Evolutionary conservation across 768 basidiomycete genomes (phyloP), one percentile per base, ranked within the genome.

Genomic region (Trametes coccinea): DNA sequence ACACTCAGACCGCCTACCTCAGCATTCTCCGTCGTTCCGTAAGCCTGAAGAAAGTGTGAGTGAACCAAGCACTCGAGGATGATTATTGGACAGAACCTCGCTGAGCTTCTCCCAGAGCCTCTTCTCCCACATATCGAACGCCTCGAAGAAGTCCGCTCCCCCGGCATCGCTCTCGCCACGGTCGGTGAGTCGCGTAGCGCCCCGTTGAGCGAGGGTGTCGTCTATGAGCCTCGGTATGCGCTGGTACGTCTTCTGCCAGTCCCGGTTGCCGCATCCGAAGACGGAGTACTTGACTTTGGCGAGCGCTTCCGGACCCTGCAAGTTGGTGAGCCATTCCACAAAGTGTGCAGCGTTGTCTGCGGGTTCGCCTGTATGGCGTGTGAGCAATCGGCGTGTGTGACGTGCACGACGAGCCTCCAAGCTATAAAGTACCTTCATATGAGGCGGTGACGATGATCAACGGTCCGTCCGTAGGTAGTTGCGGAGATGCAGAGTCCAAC

Each of bases 241-340:
- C 64, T 81, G 80, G 69, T 75, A 82, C 9, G 80, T 81, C 47
- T 72, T 66, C 11, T 71, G 71, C 81, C 81, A 82, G 61, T 82
- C 81, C 40, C 71, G 73, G 68, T 82, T 79, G 2, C 81, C 81
- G 61, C 79, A 80, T 1, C 80, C 81, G 59, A 82, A 82, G n/a
- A 82, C 78, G 1, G 76, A 78, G 56, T 74, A 82, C 31, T 68
- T 67, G 30, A 79, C 70, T 31, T 71, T 71, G 0, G 61, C 56
- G 56, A 79, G 64, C 17, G 48, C 52, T 49, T 68, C 65, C 22
- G 57, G 40, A 31, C 60, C 69, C 5, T 72, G 58, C 11, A 76
- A 60, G 53, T 66, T 70, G 46, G 67, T 69, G 16, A 82, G 63
- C 73, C 77, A 78, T 53, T 78, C 74, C 13, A 81, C 72, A 62